Percentiles rank a stretch among this genome's conserved stretches.
Evolutionary conservation across 192 early-diverging fungal species (phyloP).

Genomic region (Umbelopsis isabellina): DNA sequence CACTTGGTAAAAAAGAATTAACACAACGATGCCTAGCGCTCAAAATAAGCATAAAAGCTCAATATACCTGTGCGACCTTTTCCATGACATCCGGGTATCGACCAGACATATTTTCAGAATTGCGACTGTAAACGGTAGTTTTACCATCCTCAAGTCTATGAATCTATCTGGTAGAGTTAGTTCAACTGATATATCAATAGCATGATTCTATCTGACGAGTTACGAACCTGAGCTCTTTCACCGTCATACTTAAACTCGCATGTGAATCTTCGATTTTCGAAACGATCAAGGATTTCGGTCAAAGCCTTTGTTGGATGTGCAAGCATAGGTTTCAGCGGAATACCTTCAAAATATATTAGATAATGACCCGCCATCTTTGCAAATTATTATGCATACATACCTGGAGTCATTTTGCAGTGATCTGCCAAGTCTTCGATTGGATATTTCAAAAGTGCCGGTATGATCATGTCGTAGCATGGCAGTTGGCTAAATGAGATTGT

Average conservation of each 20-base stretch:
- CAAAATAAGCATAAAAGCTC: not conserved
- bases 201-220: not conserved
- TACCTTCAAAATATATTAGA: slow-evolving; percentile 51
- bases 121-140: slow-evolving; percentile 88
- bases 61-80: slow-evolving; percentile 66
- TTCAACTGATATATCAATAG: not conserved
- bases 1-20: slow-evolving; percentile 22
- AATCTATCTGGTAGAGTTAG: slow-evolving; percentile 55
- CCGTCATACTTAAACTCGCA: slow-evolving; percentile 99
- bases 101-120: slow-evolving; percentile 90
- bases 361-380: not conserved
- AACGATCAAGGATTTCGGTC: slow-evolving; percentile 90
- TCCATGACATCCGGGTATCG: slow-evolving; percentile 96
- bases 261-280: slow-evolving; percentile 90
- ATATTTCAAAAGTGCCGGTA: slow-evolving; percentile 81
- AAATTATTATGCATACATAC: slow-evolving; percentile 27
- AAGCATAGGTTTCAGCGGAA: slow-evolving; percentile 99
- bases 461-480: slow-evolving; percentile 90
- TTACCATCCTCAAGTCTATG: slow-evolving; percentile 79
- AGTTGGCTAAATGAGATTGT: slow-evolving; percentile 68
- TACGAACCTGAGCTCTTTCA: slow-evolving; percentile 84
- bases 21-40: not conserved
- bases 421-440: slow-evolving; percentile 70
- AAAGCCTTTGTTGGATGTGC: slow-evolving; percentile 97
- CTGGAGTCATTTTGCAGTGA: slow-evolving; percentile 90